Conservation (phyloP, 495 filamentous ascomycete genomes). For the Talaromyces borbonicus region DNA sequence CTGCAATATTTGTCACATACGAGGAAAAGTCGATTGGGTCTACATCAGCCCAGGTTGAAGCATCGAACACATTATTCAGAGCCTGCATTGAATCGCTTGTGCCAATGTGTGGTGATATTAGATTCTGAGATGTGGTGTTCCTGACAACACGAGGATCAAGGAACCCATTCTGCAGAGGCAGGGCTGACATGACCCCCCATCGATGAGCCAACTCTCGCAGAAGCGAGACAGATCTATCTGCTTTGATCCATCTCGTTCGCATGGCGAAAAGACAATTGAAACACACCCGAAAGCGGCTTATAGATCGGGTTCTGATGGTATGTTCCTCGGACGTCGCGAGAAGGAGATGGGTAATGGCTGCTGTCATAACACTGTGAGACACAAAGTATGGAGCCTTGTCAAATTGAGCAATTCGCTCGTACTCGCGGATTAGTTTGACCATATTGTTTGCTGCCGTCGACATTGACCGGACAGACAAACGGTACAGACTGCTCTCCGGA, state of each 20-base stretch:
- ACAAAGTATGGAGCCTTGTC: not conserved
- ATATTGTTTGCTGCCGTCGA: not conserved
- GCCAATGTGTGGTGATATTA: not conserved
- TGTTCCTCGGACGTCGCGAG: not conserved
- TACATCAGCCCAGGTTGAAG: not conserved
- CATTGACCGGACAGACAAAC: not conserved
- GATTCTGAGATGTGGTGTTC: not conserved
- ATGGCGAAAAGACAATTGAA: not conserved
- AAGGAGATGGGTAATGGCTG: not conserved
- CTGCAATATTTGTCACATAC: not conserved
- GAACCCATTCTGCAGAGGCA: not conserved
- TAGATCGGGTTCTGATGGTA: constrained; percentile 1
- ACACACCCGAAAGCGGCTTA: not conserved
- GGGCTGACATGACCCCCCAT: constrained; percentile 1
- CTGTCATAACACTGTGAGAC: not conserved
- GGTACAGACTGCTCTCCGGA: not conserved
- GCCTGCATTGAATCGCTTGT: not conserved
- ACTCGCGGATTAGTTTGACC: not conserved
- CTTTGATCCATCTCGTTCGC: not conserved
- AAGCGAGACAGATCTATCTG: not conserved
- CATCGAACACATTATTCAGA: not conserved
- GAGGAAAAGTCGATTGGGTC: constrained; percentile 1
- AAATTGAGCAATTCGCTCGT: not conserved
- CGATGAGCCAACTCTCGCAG: not conserved
- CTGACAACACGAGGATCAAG: not conserved